A percentile compares a stretch with the other conserved stretches of the same genome.
phyloP scores from a whole-genome alignment of 208 protist genomes.

The Acanthamoeba culbertsoni region DNA sequence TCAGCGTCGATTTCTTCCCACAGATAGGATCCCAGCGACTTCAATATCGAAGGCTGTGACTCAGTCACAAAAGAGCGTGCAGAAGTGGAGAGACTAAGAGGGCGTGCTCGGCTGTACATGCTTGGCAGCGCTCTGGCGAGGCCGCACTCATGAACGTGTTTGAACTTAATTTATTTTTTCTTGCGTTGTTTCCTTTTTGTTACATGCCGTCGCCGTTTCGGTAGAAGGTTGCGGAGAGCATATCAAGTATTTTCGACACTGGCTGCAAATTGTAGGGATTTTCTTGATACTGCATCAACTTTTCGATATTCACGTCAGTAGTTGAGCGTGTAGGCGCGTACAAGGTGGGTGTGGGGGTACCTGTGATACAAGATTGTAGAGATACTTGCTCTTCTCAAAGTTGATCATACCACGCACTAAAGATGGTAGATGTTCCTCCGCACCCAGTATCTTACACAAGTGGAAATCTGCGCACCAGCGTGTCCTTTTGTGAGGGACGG shows the following conservation, averaged over 20 bases:
- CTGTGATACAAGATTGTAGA: slow-evolving; percentile 39
- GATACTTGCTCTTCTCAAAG: slow-evolving; percentile 49
- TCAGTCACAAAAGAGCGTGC: not conserved
- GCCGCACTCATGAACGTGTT: too few relatives aligned
- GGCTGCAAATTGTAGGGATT: slow-evolving; percentile 16
- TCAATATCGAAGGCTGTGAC: not conserved
- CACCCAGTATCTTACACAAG: slow-evolving; percentile 6
- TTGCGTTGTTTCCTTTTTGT: not conserved
- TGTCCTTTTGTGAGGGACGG: not conserved
- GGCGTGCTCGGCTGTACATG: too few relatives aligned
- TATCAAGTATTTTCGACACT: not conserved
- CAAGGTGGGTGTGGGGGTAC: not conserved
- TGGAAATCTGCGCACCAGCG: not conserved
- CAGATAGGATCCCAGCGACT: not conserved
- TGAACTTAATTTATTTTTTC: not conserved
- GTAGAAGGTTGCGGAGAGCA: not conserved
- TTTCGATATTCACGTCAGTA: not conserved
- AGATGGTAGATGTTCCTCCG: not conserved
- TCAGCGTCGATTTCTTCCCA: slow-evolving; percentile 41
- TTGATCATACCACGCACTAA: not conserved
- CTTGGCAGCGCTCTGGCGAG: too few relatives aligned
- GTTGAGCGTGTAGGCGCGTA: not conserved
- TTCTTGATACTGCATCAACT: slow-evolving; percentile 34
- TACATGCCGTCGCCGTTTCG: not conserved
- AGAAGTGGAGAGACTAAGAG: too few relatives aligned